Conservation (phyloP, 441 rosid genomes). For the Brassica hybrid region DNA sequence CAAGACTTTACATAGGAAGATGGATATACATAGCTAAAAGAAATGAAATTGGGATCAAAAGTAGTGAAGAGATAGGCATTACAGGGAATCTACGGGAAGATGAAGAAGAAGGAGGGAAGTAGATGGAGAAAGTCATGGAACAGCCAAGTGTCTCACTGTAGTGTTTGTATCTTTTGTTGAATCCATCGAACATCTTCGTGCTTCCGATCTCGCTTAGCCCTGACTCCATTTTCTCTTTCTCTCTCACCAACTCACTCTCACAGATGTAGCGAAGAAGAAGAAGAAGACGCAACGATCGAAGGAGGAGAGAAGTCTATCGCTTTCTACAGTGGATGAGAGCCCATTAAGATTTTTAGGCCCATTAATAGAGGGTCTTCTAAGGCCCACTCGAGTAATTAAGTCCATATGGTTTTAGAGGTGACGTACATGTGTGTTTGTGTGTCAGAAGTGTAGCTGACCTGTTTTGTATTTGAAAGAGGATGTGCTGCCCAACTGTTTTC, state of each 20-base stretch:
- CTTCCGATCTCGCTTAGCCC: slow-evolving; percentile 73
- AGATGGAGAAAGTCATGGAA: slow-evolving; percentile 85
- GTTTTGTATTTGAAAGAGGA: background rate
- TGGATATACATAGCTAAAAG: background rate
- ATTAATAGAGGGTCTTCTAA: background rate
- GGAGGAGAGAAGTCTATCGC: slow-evolving; percentile 16
- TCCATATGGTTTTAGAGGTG: background rate
- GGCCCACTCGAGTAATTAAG: background rate
- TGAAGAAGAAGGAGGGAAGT: slow-evolving; percentile 80
- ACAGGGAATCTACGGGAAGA: slow-evolving; percentile 72
- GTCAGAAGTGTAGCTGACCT: slow-evolving; percentile 2
- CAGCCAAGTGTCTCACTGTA: slow-evolving; percentile 84
- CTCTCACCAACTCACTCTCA: background rate
- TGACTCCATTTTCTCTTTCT: slow-evolving; percentile 52
- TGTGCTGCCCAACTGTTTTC: background rate
- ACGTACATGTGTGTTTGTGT: background rate
- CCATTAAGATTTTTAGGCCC: background rate
- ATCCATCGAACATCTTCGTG: slow-evolving; percentile 88
- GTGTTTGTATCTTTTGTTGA: slow-evolving; percentile 89
- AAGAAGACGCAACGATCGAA: background rate
- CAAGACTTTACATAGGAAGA: background rate
- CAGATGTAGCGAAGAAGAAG: slow-evolving; percentile 11
- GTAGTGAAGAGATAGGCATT: slow-evolving; percentile 4
- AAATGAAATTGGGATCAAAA: background rate
- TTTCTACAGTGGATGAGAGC: slow-evolving; percentile 30